Conservation (phyloP, 129 eudicot genomes). For the Tanacetum coccineum region DNA sequence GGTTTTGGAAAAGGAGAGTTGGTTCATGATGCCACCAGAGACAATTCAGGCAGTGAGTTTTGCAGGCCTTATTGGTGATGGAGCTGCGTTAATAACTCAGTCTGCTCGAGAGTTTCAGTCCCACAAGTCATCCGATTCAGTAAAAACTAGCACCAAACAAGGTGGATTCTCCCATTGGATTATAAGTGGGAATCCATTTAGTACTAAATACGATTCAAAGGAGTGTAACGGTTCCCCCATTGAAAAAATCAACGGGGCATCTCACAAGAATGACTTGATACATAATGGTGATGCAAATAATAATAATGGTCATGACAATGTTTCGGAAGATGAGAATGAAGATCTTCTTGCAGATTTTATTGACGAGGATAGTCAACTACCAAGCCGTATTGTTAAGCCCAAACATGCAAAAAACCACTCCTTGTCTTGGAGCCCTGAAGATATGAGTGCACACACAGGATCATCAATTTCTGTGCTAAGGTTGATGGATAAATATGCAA, state of each 20-base stretch:
- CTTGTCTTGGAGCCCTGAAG: constrained; percentile 47
- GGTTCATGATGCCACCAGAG: constrained; percentile 75
- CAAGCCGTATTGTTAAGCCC: constrained; percentile 72
- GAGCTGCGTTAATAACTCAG: constrained; percentile 69
- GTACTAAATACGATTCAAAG: constrained; percentile 34
- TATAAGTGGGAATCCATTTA: constrained; percentile 67
- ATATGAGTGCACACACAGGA: constrained; percentile 72
- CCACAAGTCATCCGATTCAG: constrained; percentile 36
- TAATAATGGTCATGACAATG: constrained; percentile 50
- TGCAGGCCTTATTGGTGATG: constrained; percentile 94
- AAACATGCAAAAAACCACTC: constrained; percentile 47
- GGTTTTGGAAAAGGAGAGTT: constrained; percentile 90
- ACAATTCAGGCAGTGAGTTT: constrained; percentile 76
- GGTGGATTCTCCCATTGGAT: constrained; percentile 80
- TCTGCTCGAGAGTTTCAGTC: constrained; percentile 35
- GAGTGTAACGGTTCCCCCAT: constrained; percentile 36
- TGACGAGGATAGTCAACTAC: constrained; percentile 99
- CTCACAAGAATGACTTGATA: constrained; percentile 27
- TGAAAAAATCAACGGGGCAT: constrained; percentile 35
- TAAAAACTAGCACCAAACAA: constrained; percentile 44
- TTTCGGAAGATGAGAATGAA: constrained; percentile 88
- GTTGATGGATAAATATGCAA: constrained; percentile 96
- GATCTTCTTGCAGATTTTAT: constrained; percentile 99
- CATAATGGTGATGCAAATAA: constrained; percentile 36
- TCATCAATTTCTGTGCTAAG: constrained; percentile 90